phyloP scores from a whole-genome alignment of 192 early-diverging fungal species.

The Entrophospora sp. region DNA sequence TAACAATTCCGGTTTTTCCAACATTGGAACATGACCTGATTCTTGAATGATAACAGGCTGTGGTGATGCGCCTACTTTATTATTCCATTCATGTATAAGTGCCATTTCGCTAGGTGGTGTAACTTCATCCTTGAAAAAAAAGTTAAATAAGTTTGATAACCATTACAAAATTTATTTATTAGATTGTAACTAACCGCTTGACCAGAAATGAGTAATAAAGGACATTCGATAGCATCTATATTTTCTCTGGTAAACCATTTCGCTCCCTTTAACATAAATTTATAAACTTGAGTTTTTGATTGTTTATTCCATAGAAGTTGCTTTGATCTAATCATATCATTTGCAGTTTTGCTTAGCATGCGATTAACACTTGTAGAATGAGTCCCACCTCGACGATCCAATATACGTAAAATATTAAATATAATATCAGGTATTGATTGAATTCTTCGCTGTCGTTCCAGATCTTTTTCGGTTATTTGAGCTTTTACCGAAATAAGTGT shows the following conservation, averaged over 20 bases:
- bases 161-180: background rate
- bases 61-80: constrained; percentile 14
- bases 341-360: constrained; percentile 29
- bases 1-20: constrained; percentile 40
- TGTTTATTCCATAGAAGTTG: constrained; percentile 46
- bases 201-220: constrained; percentile 39
- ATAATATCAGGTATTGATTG: constrained; percentile 37
- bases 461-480: constrained; percentile 28
- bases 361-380: constrained; percentile 37
- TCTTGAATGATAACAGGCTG: constrained; percentile 35
- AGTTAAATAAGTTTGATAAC: background rate
- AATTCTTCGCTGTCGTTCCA: constrained; percentile 21
- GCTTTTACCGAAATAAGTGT: constrained; percentile 47
- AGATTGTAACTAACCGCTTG: constrained; percentile 26
- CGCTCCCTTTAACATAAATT: constrained; percentile 30
- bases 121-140: constrained; percentile 31
- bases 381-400: constrained; percentile 41
- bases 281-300: constrained; percentile 39
- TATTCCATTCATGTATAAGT: constrained; percentile 32
- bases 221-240: constrained; percentile 30
- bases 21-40: constrained; percentile 41
- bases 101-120: constrained; percentile 31
- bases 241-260: constrained; percentile 26
- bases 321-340: constrained; percentile 25
- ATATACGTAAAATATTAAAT: constrained; percentile 31